Evolutionary conservation across 1,284 basidiomycete genomes (phyloP).

Genomic region (Rhodotorula sp.): DNA sequence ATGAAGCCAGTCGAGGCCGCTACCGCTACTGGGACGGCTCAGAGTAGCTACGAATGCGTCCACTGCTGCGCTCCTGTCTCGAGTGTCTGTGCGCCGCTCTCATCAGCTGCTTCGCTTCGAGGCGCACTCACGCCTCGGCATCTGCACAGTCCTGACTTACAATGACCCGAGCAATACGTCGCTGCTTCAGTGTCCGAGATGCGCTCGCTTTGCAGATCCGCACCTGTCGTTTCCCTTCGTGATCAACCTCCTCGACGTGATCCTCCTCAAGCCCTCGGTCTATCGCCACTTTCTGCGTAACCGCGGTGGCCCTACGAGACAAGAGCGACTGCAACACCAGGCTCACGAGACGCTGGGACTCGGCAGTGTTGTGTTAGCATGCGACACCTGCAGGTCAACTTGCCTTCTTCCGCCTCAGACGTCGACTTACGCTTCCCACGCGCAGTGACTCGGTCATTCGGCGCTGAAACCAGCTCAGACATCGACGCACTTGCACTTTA

Average conservation of each 20-base stretch:
- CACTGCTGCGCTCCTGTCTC: constrained; percentile 12
- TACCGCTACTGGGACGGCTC: too few species aligned
- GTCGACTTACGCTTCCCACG: not conserved
- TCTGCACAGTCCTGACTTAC: constrained; percentile 25
- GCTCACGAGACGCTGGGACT: constrained; percentile 2
- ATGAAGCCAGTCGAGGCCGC: not conserved
- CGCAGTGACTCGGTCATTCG: constrained; percentile 32
- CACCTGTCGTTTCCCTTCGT: constrained; percentile 16
- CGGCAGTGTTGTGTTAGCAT: constrained; percentile 9
- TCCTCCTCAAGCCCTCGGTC: constrained; percentile 28
- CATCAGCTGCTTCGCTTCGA: not conserved
- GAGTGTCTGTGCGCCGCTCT: constrained; percentile 14
- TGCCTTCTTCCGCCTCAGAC: not conserved
- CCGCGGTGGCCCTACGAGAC: not conserved
- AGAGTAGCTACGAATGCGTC: constrained; percentile 17
- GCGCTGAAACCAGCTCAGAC: not conserved
- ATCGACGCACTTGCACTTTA: constrained; percentile 5
- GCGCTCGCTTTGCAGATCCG: constrained; percentile 15
- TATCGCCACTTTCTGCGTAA: constrained; percentile 37
- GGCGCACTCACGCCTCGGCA: not conserved
- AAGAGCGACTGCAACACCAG: not conserved
- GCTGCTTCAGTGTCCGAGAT: constrained; percentile 20
- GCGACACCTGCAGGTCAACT: constrained; percentile 23
- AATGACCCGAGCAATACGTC: constrained; percentile 33
- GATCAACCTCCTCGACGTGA: constrained; percentile 30